Evolutionary conservation across 169 alveolate genomes (phyloP).

Genomic region (Eimeria necatrix): DNA sequence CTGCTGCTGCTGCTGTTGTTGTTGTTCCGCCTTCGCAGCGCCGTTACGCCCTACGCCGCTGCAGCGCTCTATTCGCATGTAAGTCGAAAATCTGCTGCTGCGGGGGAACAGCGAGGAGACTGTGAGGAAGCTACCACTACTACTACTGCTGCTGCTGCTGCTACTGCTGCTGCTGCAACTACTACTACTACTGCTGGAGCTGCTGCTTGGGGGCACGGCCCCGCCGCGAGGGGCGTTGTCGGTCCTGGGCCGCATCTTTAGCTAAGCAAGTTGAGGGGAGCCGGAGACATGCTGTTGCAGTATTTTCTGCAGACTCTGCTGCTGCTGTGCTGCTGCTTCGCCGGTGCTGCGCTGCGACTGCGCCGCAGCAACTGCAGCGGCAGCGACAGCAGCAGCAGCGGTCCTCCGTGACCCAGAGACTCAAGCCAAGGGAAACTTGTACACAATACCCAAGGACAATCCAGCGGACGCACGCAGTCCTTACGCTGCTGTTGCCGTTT

Average conservation of each 20-base stretch:
- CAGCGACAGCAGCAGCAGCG: conserved; percentile 53
- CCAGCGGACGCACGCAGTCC: neutral
- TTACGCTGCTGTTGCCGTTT: conserved; percentile 6
- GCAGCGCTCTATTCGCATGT: conserved; percentile 30
- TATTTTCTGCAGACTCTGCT: neutral
- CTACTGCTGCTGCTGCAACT: conserved; percentile 49
- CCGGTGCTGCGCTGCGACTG: conserved; percentile 25
- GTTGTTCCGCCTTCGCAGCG: neutral
- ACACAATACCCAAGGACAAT: neutral
- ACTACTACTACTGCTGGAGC: conserved; percentile 12
- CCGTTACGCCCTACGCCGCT: conserved; percentile 20
- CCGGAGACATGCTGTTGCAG: neutral
- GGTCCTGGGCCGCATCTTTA: conserved; percentile 43
- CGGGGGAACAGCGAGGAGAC: conserved; percentile 1
- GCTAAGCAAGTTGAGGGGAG: neutral
- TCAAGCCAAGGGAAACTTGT: neutral
- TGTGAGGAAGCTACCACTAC: conserved; percentile 6
- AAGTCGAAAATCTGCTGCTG: conserved; percentile 33
- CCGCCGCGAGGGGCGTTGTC: conserved; percentile 47
- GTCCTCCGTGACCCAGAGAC: neutral
- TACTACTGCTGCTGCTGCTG: neutral
- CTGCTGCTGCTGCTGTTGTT: conserved; percentile 61
- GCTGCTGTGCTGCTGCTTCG: neutral
- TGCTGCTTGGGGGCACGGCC: conserved; percentile 48
- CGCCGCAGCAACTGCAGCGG: conserved; percentile 31